phyloP scores from a whole-genome alignment of 768 basidiomycete genomes.

The Pisolithus tinctorius region DNA sequence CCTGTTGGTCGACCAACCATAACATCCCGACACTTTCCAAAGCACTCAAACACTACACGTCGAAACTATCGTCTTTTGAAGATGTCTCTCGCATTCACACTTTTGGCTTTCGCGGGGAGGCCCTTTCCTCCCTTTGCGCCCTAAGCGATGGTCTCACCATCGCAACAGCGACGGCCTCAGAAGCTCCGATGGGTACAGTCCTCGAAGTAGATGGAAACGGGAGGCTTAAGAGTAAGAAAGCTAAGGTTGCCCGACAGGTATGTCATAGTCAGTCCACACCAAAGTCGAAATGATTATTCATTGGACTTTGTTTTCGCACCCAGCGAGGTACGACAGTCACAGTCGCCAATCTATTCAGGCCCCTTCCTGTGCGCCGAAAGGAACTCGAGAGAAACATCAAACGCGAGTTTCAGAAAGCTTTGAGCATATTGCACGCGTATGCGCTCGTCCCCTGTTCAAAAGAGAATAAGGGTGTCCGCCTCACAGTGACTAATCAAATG shows the following conservation, averaged over 20 bases:
- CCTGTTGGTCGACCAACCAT: not conserved
- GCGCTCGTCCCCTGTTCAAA: conserved; percentile 74
- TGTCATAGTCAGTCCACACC: conserved; percentile 8
- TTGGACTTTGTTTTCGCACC: not conserved
- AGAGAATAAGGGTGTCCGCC: conserved; percentile 54
- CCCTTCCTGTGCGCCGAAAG: conserved; percentile 86
- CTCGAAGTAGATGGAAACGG: conserved; percentile 72
- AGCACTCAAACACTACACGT: conserved; percentile 93
- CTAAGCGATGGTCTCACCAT: conserved; percentile 64
- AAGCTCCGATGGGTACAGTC: conserved; percentile 71
- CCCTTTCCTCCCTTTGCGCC: conserved; percentile 88
- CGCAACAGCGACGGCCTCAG: conserved; percentile 63
- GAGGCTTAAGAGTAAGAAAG: conserved; percentile 41
- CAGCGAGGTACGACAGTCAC: conserved; percentile 85
- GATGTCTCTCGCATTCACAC: conserved; percentile 70
- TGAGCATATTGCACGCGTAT: conserved; percentile 81
- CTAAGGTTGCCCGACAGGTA: conserved; percentile 75
- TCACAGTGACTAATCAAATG: conserved; percentile 64
- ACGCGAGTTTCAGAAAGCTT: conserved; percentile 81
- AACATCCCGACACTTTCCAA: not conserved
- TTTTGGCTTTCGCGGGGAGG: conserved; percentile 96
- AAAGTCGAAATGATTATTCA: not conserved
- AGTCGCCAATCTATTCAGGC: conserved; percentile 64
- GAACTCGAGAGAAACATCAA: conserved; percentile 87
- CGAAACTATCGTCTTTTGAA: conserved; percentile 73